phyloP scores from a whole-genome alignment of 2,329 filamentous ascomycete genomes.

The Exophiala oligosperma region DNA sequence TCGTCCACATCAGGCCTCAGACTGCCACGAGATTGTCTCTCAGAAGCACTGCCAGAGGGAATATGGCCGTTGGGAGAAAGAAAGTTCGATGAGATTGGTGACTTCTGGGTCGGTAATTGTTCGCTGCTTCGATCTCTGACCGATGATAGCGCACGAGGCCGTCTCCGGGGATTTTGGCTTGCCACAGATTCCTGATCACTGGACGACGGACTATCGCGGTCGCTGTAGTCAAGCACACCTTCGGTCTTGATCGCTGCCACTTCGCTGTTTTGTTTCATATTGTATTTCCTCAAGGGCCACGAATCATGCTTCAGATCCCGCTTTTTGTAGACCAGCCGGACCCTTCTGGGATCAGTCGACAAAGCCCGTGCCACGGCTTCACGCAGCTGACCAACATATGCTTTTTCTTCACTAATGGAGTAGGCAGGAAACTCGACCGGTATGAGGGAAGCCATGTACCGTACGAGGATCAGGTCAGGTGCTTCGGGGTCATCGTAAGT shows the following conservation, averaged over 20 bases:
- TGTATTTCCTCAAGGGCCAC: constrained; percentile 41
- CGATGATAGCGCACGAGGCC: constrained; percentile 23
- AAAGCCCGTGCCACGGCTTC: constrained; percentile 40
- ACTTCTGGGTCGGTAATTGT: constrained; percentile 11
- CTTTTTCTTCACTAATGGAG: constrained; percentile 46
- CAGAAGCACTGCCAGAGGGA: constrained; percentile 10
- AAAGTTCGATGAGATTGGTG: constrained; percentile 7
- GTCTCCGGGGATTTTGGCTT: constrained; percentile 20
- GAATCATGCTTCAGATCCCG: constrained; percentile 44
- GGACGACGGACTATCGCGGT: constrained; percentile 24
- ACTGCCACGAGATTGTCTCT: constrained; percentile 20
- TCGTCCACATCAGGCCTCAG: constrained; percentile 20
- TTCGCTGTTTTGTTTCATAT: constrained; percentile 50
- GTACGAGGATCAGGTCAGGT: constrained; percentile 46
- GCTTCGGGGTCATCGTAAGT: constrained; percentile 34
- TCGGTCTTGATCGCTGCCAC: constrained; percentile 48
- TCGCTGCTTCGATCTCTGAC: constrained; percentile 25
- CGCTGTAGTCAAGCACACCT: constrained; percentile 24
- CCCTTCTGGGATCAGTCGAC: constrained; percentile 37
- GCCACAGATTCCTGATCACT: constrained; percentile 23
- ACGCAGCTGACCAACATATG: constrained; percentile 45
- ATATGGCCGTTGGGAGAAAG: constrained; percentile 24
- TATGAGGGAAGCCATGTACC: constrained; percentile 43
- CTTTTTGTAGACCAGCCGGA: constrained; percentile 50
- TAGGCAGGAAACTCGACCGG: constrained; percentile 47